These are phyloP conservation scores for Gossypium aridum DNA, from an alignment of 441 rosid species.

Conservation along the genomic window DNA sequence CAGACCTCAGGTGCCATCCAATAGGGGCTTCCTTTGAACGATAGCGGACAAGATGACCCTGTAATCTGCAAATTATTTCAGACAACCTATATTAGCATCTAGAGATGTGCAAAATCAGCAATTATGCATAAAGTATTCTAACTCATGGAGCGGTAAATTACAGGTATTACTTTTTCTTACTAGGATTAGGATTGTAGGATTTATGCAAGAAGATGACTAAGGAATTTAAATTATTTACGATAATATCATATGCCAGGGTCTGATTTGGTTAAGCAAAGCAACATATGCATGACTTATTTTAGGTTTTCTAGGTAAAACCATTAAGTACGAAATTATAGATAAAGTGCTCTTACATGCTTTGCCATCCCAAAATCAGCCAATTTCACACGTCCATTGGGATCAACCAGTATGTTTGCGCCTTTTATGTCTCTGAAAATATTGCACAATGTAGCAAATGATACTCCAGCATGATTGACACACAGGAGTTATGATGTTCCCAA, in stretches of 20 bases:
- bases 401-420: slow-evolving; percentile 96
- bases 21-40: slow-evolving; percentile 97
- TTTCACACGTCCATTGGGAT: slow-evolving; percentile 89
- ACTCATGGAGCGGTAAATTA: not conserved
- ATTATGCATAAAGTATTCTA: slow-evolving; percentile 1
- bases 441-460: not conserved
- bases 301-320: not conserved
- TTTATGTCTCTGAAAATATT: slow-evolving; percentile 70
- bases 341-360: slow-evolving; percentile 65
- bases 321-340: not conserved
- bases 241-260: not conserved
- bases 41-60: slow-evolving; percentile 87
- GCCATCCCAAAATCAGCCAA: slow-evolving; percentile 99
- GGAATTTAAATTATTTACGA: not conserved
- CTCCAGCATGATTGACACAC: not conserved
- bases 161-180: not conserved
- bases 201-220: not conserved
- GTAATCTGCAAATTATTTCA: slow-evolving; percentile 57
- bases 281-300: not conserved
- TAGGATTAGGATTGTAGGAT: not conserved
- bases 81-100: slow-evolving; percentile 15
- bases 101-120: not conserved
- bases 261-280: not conserved
- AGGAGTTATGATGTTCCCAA: not conserved
- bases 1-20: slow-evolving; percentile 99